Evolutionary conservation across 2,329 filamentous ascomycete species (phyloP).

Genomic region (Neopestalotiopsis sp.): DNA sequence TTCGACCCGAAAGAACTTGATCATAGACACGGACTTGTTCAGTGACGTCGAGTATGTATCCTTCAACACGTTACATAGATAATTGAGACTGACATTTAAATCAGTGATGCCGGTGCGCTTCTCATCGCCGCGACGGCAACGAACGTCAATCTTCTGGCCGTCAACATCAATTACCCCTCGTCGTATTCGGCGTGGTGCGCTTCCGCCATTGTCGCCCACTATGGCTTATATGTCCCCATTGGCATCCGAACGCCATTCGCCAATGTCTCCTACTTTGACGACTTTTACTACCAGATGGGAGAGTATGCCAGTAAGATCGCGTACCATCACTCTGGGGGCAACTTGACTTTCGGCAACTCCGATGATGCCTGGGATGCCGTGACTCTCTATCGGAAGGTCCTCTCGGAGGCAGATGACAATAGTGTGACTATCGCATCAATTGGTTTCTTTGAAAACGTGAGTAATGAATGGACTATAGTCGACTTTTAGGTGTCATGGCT

Average conservation of each 20-base stretch:
- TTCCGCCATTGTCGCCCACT: constrained; percentile 36
- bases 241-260: constrained; percentile 43
- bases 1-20: constrained; percentile 40
- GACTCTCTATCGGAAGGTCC: constrained; percentile 48
- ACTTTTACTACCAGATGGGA: constrained; percentile 41
- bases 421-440: constrained; percentile 52
- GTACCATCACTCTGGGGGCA: constrained; percentile 45
- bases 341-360: constrained; percentile 39
- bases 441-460: constrained; percentile 49
- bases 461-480: no score
- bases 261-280: constrained; percentile 50
- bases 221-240: constrained; percentile 22
- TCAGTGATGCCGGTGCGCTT: constrained; percentile 47
- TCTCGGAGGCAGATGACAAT: constrained; percentile 43
- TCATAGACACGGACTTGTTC: constrained; percentile 54
- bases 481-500: no score
- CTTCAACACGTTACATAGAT: no score
- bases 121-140: constrained; percentile 46
- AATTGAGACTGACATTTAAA: no score
- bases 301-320: constrained; percentile 54
- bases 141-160: constrained; percentile 43
- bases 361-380: constrained; percentile 48
- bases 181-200: constrained; percentile 43
- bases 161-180: constrained; percentile 48
- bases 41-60: constrained; percentile 52